These are phyloP conservation scores for Scheffersomyces titani DNA, from an alignment of 1,139 yeast species.

Conservation along the genomic window DNA sequence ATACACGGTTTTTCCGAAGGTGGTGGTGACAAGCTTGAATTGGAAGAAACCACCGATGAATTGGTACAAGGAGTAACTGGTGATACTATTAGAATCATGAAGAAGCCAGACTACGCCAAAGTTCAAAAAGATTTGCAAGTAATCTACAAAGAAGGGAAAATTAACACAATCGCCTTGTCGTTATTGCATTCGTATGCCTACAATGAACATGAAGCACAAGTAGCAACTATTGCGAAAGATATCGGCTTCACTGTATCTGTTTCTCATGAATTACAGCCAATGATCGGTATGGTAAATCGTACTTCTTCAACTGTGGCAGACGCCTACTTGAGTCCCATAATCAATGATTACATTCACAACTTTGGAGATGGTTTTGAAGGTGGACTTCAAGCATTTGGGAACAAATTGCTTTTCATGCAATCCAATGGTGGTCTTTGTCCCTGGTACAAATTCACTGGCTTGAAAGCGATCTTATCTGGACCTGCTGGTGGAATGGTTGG, in stretches of 20 bases:
- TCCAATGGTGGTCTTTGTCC: conserved; percentile 52
- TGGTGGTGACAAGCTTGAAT: conserved; percentile 33
- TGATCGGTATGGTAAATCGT: conserved; percentile 47
- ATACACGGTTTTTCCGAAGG: conserved; percentile 36
- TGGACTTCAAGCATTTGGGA: conserved; percentile 44
- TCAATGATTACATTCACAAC: conserved; percentile 32
- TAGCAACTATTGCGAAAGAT: conserved; percentile 37
- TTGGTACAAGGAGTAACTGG: conserved; percentile 37
- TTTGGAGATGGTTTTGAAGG: conserved; percentile 48
- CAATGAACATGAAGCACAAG: conserved; percentile 38
- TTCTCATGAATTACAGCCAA: conserved; percentile 44
- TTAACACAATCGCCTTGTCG: conserved; percentile 39
- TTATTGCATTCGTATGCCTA: conserved; percentile 42
- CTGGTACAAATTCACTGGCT: conserved; percentile 49
- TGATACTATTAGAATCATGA: conserved; percentile 33
- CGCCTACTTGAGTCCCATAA: conserved; percentile 44
- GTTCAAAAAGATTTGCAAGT: conserved; percentile 24
- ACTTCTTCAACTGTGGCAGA: conserved; percentile 49
- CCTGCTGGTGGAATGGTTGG: conserved; percentile 59
- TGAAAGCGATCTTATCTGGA: conserved; percentile 49
- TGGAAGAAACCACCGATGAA: conserved; percentile 18
- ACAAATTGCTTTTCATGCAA: conserved; percentile 47
- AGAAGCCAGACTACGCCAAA: conserved; percentile 30
- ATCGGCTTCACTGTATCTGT: conserved; percentile 43
- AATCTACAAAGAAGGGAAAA: conserved; percentile 26